phyloP scores from a whole-genome alignment of 495 filamentous ascomycete genomes.

The Penicillium robsamsonii region DNA sequence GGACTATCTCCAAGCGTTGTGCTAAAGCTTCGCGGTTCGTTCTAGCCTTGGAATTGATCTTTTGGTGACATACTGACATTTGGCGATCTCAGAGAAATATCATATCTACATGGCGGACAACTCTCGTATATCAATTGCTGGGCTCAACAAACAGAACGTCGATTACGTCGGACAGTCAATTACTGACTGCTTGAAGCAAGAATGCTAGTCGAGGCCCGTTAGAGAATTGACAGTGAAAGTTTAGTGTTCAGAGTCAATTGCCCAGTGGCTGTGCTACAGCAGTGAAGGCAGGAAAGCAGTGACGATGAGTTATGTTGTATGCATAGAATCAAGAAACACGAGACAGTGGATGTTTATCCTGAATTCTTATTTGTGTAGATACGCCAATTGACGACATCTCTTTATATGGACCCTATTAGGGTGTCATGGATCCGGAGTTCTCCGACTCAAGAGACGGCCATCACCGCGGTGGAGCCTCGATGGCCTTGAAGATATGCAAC shows the following conservation, averaged over 20 bases:
- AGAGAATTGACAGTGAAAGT: neutral
- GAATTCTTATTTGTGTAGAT: no score
- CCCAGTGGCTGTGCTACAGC: neutral
- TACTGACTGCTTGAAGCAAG: constrained; percentile 14
- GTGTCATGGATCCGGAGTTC: no score
- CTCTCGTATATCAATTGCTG: constrained; percentile 37
- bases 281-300: neutral
- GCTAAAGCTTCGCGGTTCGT: constrained; percentile 29
- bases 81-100: constrained; percentile 28
- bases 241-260: neutral
- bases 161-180: constrained; percentile 41
- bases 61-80: neutral
- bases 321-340: neutral
- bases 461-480: no score
- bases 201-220: neutral
- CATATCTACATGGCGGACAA: constrained; percentile 41
- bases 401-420: no score
- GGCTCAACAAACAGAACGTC: constrained; percentile 43
- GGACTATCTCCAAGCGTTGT: constrained; percentile 31
- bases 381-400: no score
- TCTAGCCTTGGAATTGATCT: neutral
- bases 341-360: neutral
- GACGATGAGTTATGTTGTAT: neutral
- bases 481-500: no score
- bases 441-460: no score